phyloP scores from a whole-genome alignment of 2,329 filamentous ascomycete genomes.

The Fusarium floridanum region DNA sequence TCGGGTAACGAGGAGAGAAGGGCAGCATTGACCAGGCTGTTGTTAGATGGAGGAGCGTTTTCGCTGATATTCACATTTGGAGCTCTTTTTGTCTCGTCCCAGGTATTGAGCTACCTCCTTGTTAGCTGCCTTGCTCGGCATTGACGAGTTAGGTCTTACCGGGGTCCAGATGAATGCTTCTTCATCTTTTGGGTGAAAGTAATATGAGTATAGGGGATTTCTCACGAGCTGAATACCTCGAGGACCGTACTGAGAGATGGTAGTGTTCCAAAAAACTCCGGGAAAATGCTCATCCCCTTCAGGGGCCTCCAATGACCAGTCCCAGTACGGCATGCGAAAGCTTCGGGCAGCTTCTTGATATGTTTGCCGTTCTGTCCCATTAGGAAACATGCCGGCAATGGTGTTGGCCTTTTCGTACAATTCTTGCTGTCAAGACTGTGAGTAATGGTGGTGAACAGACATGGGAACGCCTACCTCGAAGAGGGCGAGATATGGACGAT shows the following conservation, averaged over 20 bases:
- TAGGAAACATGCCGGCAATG: constrained; percentile 64
- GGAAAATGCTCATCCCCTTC: constrained; percentile 63
- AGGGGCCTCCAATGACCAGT: constrained; percentile 67
- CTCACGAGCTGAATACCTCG: constrained; percentile 67
- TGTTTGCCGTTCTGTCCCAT: constrained; percentile 57
- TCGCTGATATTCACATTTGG: constrained; percentile 55
- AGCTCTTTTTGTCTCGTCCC: constrained; percentile 71
- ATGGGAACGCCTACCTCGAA: constrained; percentile 61
- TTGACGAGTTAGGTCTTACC: constrained; percentile 57
- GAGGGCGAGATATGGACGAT: constrained; percentile 80
- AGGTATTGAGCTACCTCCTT: constrained; percentile 65
- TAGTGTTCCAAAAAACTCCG: constrained; percentile 59
- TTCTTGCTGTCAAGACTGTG: constrained; percentile 51
- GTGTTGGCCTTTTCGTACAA: constrained; percentile 52
- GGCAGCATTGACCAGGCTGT: constrained; percentile 65
- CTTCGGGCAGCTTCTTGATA: constrained; percentile 65
- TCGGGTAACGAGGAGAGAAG: constrained; percentile 61
- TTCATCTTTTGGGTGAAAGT: constrained; percentile 70
- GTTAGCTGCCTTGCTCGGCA: constrained; percentile 5
- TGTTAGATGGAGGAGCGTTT: constrained; percentile 63
- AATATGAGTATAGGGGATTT: constrained; percentile 73
- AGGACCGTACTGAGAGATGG: constrained; percentile 67
- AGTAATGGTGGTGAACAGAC: constrained; percentile 10
- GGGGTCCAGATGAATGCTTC: constrained; percentile 70
- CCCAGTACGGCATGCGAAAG: constrained; percentile 71